phyloP scores from a whole-genome alignment of 2,329 filamentous ascomycete genomes.

The Lasiodiplodia sp. region DNA sequence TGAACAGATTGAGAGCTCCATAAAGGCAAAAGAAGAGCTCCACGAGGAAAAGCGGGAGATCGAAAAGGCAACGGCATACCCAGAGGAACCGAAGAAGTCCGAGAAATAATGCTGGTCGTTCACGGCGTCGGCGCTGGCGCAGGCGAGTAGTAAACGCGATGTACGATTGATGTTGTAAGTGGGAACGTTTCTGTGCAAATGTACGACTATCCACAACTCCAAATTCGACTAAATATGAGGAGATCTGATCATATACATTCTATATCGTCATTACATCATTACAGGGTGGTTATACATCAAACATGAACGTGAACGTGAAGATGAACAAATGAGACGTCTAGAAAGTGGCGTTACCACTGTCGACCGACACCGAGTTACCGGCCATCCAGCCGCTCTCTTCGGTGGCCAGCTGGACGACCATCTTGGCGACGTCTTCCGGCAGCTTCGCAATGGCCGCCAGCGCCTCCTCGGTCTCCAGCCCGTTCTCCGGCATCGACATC shows the following conservation, averaged over 20 bases:
- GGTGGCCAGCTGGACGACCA: slow-evolving; percentile 56
- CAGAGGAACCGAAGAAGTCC: slow-evolving; percentile 12
- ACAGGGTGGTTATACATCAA: slow-evolving; percentile 24
- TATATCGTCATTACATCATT: slow-evolving; percentile 26
- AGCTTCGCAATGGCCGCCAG: slow-evolving; percentile 20
- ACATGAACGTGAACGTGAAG: slow-evolving; percentile 33
- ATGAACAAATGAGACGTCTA: slow-evolving; percentile 12
- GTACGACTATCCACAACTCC: slow-evolving; percentile 21
- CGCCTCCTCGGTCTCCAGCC: slow-evolving; percentile 27
- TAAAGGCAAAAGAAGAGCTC: slow-evolving; percentile 49
- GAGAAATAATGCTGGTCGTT: neutral
- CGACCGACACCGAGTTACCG: slow-evolving; percentile 49
- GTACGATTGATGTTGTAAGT: slow-evolving; percentile 27
- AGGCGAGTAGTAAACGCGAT: slow-evolving; percentile 6
- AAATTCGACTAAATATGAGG: slow-evolving; percentile 15
- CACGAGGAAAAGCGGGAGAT: slow-evolving; percentile 47
- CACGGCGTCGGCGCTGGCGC: slow-evolving; percentile 19
- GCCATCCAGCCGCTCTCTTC: slow-evolving; percentile 55
- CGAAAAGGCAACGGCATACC: slow-evolving; percentile 41
- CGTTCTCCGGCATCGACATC: slow-evolving; percentile 39
- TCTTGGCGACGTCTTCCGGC: slow-evolving; percentile 44
- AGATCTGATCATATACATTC: slow-evolving; percentile 15
- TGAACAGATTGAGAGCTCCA: slow-evolving; percentile 56
- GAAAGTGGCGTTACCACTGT: slow-evolving; percentile 48
- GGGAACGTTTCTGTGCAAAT: slow-evolving; percentile 15